Evolutionary conservation across 2,329 filamentous ascomycete genomes (phyloP).

Genomic region (Colletotrichum liriopes): DNA sequence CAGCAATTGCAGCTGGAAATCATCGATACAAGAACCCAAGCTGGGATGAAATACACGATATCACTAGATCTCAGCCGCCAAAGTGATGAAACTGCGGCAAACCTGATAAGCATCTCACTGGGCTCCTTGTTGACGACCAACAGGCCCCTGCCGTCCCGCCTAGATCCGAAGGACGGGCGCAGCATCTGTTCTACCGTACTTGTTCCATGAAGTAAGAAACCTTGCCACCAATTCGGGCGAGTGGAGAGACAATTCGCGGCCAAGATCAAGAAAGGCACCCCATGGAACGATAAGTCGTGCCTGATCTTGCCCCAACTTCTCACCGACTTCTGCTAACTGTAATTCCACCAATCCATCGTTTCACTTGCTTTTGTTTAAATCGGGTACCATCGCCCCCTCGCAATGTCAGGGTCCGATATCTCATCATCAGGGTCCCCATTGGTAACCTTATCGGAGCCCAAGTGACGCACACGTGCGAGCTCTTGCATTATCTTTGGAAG

Average conservation of each 20-base stretch:
- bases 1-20: no score
- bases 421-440: neutral
- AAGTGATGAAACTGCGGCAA: neutral
- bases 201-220: neutral
- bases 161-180: neutral
- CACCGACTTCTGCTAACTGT: constrained; percentile 6
- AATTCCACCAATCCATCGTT: constrained; percentile 29
- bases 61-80: no score
- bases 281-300: neutral
- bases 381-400: neutral
- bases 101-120: neutral
- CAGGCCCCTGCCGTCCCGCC: neutral
- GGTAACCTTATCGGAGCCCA: constrained; percentile 21
- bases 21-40: no score
- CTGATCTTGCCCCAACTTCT: constrained; percentile 21
- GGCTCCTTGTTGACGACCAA: neutral
- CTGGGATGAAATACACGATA: no score
- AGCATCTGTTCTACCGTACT: neutral
- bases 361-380: neutral
- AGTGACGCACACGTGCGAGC: neutral
- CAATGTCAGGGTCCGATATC: neutral
- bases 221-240: neutral
- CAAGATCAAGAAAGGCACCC: constrained; percentile 10
- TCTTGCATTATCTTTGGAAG: constrained; percentile 11
- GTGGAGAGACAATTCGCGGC: constrained; percentile 16